These are phyloP conservation scores for Iberis pinnata DNA, from an alignment of 345 rosid species.

Conservation along the genomic window DNA sequence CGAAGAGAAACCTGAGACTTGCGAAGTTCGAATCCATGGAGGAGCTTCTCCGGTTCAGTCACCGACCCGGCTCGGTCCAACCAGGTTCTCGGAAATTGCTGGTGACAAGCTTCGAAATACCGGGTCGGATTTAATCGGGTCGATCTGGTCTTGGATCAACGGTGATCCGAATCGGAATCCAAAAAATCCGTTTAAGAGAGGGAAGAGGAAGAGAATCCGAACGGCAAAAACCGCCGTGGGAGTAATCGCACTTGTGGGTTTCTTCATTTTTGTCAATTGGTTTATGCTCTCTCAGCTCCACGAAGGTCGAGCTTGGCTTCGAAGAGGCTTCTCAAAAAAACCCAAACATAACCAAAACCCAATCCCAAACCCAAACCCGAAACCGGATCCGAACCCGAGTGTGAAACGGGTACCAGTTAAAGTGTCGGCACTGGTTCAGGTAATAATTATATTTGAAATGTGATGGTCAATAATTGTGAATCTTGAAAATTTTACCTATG, in stretches of 20 bases:
- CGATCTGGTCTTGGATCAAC: conserved; percentile 27
- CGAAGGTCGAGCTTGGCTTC: conserved; percentile 36
- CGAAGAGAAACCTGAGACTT: conserved; percentile 25
- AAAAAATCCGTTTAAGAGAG: conserved; percentile 29
- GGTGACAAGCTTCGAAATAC: conserved; percentile 11
- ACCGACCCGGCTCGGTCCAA: conserved; percentile 29
- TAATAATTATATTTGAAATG: too few species aligned
- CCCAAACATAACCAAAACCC: background rate
- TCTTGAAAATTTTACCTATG: too few species aligned
- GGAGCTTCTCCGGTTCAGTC: conserved; percentile 33
- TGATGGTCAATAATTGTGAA: too few species aligned
- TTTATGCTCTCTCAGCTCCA: conserved; percentile 64
- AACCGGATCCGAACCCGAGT: conserved; percentile 10
- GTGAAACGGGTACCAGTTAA: conserved; percentile 25
- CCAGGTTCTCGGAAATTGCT: conserved; percentile 33
- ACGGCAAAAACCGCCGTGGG: conserved; percentile 40
- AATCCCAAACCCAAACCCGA: conserved; percentile 9
- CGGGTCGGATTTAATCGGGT: conserved; percentile 19
- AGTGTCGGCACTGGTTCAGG: conserved; percentile 41
- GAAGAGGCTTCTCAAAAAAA: conserved; percentile 27
- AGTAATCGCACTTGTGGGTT: conserved; percentile 44
- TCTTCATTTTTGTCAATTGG: conserved; percentile 70
- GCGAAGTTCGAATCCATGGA: conserved; percentile 24
- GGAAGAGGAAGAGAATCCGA: conserved; percentile 42
- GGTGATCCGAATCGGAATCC: conserved; percentile 32